phyloP scores from a whole-genome alignment of 441 rosid species.

The Adansonia rubrostipa region DNA sequence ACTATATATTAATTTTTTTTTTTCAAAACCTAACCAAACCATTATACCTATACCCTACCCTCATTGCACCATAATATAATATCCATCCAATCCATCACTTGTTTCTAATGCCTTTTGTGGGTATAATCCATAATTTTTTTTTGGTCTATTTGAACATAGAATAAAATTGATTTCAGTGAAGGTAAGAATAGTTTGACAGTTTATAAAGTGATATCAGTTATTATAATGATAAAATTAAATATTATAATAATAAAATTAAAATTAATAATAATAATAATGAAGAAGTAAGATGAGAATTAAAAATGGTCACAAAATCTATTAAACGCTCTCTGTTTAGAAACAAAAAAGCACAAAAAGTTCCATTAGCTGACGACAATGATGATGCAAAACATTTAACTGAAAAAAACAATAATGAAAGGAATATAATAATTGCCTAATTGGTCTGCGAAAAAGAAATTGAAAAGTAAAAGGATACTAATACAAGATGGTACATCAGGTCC shows the following conservation, averaged over 20 bases:
- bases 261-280: no score
- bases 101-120: neutral
- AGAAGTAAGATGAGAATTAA: no score
- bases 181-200: no score
- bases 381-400: constrained; percentile 1
- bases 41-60: no score
- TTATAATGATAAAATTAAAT: no score
- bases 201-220: no score
- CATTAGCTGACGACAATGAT: constrained; percentile 2
- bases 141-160: no score
- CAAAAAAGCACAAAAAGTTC: neutral
- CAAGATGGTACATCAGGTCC: neutral
- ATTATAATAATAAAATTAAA: no score
- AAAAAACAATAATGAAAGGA: neutral
- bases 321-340: neutral
- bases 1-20: no score
- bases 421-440: neutral
- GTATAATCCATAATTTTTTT: neutral
- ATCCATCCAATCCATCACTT: neutral
- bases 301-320: neutral
- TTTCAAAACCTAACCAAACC: no score
- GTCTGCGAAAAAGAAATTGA: neutral
- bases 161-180: no score
- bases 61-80: neutral
- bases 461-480: neutral